Evolutionary conservation across 805 yeast genomes (phyloP), one percentile per base, ranked within the genome.

Genomic region (Zygotorulaspora sp.): DNA sequence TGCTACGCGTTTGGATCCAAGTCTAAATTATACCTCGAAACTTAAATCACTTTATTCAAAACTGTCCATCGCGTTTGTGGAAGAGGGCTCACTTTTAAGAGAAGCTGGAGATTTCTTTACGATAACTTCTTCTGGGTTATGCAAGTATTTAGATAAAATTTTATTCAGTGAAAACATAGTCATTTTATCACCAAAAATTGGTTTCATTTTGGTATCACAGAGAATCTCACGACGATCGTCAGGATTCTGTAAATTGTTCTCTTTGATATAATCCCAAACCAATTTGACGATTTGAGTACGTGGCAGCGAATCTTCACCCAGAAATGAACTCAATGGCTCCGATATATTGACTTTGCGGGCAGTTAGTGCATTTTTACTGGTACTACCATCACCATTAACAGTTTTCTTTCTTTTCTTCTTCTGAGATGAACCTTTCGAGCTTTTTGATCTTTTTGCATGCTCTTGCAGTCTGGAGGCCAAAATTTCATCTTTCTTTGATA

Each of bases 191-290:
- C 86, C 87, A 58, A 84, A 83, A 1, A 85, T 50, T 2, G 68
- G 68, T 40, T 61, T 63, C 65, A 83, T 59, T 38, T 58, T 67
- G 1, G 70, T 80, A 50, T 83, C 88, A 52, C 86, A 80, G 3
- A 75, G 11, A 6, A 86, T 78, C 42, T 75, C 77, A 36, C 89
- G 66, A 45, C 70, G 70, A 57, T 85, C 84, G 2, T 65, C 50
- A 2, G 89, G 84, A 45, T 82, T 76, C 55, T 85, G 94, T 16
- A 86, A 58, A 13, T 73, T 61, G 39, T 81, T 53, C 8, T 58
- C 70, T 50, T 77, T 79, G 41, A 86, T 82, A 55, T 86, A 77
- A 7, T 67, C 72, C 94, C 95, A 84, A 3, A 84, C 52, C 31
- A 58, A 59, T 45, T 80, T 81, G 7, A 83, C 88, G 12, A 82